Conservation (phyloP, 192 early-diverging fungal genomes). For the Entophlyctis luteolus region DNA sequence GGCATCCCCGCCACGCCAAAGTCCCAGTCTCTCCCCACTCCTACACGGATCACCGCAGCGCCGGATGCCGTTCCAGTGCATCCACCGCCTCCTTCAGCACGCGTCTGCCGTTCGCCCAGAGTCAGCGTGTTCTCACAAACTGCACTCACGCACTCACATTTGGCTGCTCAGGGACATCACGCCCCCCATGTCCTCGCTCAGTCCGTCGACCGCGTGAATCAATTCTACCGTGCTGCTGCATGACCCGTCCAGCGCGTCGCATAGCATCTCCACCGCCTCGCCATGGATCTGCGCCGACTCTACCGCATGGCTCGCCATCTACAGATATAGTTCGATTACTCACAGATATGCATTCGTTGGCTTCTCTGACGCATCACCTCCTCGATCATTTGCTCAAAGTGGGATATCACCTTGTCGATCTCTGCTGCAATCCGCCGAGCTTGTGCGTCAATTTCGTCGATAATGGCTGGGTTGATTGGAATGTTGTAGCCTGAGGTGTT, state of each 20-base stretch:
- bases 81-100: constrained; percentile 21
- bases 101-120: neutral
- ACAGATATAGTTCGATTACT: neutral
- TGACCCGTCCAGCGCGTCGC: constrained; percentile 13
- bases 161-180: constrained; percentile 25
- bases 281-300: constrained; percentile 25
- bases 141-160: constrained; percentile 25
- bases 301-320: constrained; percentile 32
- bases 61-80: constrained; percentile 13
- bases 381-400: constrained; percentile 23
- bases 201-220: constrained; percentile 31
- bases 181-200: constrained; percentile 36
- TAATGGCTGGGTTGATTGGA: constrained; percentile 39
- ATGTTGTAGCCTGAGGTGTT: constrained; percentile 17
- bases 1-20: no score
- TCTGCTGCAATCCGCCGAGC: constrained; percentile 22
- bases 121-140: neutral
- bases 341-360: neutral
- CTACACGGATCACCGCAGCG: neutral
- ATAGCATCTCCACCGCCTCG: constrained; percentile 14
- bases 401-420: constrained; percentile 6
- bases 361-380: no score
- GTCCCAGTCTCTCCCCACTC: no score
- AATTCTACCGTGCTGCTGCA: constrained; percentile 20
- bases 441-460: constrained; percentile 35